phyloP scores from a whole-genome alignment of 2,329 filamentous ascomycete species.

The Beauveria varroae region DNA sequence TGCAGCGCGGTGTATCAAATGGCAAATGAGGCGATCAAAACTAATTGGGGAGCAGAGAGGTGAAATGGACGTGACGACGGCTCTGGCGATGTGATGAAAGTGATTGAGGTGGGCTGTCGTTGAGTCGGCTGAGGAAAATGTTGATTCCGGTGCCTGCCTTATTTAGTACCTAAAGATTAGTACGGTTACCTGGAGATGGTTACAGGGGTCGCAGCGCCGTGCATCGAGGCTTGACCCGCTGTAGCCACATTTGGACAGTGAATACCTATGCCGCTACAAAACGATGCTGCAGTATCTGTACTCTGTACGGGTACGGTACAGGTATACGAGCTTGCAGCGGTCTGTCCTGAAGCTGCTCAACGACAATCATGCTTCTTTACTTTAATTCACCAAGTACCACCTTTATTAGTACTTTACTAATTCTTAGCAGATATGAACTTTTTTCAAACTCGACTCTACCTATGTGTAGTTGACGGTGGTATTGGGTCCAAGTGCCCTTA shows the following conservation, averaged over 20 bases:
- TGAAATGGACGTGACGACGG: neutral
- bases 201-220: neutral
- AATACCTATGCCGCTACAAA: neutral
- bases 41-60: too few species aligned
- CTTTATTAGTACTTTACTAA: too few species aligned
- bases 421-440: too few species aligned
- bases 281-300: neutral
- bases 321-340: neutral
- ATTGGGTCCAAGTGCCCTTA: neutral
- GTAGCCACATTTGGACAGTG: neutral
- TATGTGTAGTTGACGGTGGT: neutral
- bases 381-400: too few species aligned
- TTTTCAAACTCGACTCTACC: too few species aligned
- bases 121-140: conserved; percentile 3
- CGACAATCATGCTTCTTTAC: too few species aligned
- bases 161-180: too few species aligned
- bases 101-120: neutral
- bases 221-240: neutral
- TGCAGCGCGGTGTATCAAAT: neutral
- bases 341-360: neutral
- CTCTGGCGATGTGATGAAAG: neutral
- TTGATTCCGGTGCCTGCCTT: neutral
- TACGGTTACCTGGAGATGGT: neutral
- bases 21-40: neutral
- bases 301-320: too few species aligned